Conservation (phyloP, 1,284 basidiomycete species). For the Rhodotorula sp. region DNA sequence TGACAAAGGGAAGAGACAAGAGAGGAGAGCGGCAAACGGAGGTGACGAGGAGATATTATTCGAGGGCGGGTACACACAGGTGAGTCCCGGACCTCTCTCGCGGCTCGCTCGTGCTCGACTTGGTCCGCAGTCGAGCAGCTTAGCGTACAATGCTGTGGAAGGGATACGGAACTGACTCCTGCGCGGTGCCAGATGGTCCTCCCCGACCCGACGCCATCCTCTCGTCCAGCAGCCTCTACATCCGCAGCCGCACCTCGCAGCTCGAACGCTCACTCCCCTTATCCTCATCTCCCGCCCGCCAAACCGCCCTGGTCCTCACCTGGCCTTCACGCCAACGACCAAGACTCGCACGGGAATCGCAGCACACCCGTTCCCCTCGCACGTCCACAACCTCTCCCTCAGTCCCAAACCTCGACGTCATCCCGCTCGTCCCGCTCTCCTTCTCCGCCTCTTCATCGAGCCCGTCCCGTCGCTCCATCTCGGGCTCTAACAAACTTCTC, state of each 20-base stretch:
- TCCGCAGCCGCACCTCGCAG: not conserved
- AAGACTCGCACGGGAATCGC: too few relatives aligned
- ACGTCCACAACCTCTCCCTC: not conserved
- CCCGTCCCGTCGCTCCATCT: not conserved
- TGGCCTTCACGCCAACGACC: not conserved
- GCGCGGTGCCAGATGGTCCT: not conserved
- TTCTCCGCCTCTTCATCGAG: not conserved
- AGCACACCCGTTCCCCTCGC: not conserved
- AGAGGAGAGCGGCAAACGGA: not conserved
- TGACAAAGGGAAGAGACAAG: not conserved
- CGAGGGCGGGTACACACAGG: conserved; percentile 3
- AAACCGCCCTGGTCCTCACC: not conserved
- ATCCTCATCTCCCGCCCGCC: not conserved
- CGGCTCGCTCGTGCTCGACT: not conserved
- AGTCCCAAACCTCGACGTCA: not conserved
- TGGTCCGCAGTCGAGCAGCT: too few relatives aligned
- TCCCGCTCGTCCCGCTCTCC: not conserved
- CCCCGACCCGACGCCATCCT: conserved; percentile 5
- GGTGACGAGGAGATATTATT: not conserved
- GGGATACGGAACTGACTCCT: not conserved
- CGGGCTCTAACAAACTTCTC: not conserved
- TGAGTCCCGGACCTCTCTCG: not conserved
- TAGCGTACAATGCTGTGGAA: too few relatives aligned
- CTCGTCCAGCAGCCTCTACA: not conserved
- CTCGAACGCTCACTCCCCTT: not conserved